Evolutionary conservation across 306 rosid species (phyloP), one percentile per base, ranked within the genome.

Genomic region (Oxytropis ochrocephala): DNA sequence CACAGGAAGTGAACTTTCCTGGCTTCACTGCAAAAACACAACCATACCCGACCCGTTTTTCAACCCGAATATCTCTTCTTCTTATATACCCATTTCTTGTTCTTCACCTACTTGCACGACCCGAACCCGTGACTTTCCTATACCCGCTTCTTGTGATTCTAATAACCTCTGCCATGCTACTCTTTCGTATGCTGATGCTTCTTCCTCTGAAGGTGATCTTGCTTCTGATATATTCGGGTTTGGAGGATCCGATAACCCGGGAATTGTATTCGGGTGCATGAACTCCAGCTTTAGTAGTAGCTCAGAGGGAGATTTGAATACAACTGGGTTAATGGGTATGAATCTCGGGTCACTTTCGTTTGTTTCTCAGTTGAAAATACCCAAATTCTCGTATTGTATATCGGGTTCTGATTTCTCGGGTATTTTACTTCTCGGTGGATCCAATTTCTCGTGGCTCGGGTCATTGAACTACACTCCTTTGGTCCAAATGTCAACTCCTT

Each of bases 1-100:
- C 78, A 92, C 96, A 2, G 98, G 98, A 11, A 89, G 96, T 51
- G 98, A 89, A 57, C 96, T 92, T 58, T 87, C 96, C 9, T 92
- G 98, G 98, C 91, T 89, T 8, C 87, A 82, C 46, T 86, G 96
- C 73, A 89, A 78, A 74, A 82, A 9, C 30, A 16, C 16, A 4
- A 49, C 58, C 14, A 81, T 81, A 16, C 48, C 39, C 46, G 32
- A 70, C 62, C 73, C 81, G 7, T 11, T 54, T 44, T 78, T 70
- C 48, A 69, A 87, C 85, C 91, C 86, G 77, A 63, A 42, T 49
- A 42, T 46, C 1, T 92, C 98, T 4, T 74, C 84, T 0, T 81
- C 96, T 0, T 92, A 80, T 82, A 21, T 55, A 0, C 88, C 95
- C 55, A 66, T 89, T 27, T 49, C 81, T 0, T 92, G 98, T 19